Conservation (phyloP, 1,284 basidiomycete species). For the Polyporus tsugae region DNA sequence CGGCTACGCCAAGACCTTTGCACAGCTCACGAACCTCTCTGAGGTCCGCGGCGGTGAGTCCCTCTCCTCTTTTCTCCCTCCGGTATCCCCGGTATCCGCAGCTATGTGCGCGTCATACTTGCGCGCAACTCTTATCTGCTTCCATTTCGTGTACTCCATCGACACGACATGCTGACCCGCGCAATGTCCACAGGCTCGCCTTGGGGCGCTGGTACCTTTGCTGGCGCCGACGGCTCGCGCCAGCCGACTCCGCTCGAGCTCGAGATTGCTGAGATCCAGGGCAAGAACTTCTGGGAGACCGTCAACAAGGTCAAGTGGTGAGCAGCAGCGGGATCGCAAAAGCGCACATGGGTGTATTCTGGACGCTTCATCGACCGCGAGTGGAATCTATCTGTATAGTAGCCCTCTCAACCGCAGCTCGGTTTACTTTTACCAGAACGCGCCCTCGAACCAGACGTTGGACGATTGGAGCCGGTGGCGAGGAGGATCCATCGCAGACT, state of each 20-base stretch:
- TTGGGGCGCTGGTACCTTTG: slow-evolving; percentile 82
- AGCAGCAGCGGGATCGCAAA: neutral
- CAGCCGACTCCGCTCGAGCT: slow-evolving; percentile 70
- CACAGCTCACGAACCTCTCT: slow-evolving; percentile 63
- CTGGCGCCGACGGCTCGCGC: slow-evolving; percentile 68
- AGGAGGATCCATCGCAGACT: neutral
- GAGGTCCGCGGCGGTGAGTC: slow-evolving; percentile 77
- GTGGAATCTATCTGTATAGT: slow-evolving; percentile 5
- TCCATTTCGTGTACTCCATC: neutral
- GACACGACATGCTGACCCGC: neutral
- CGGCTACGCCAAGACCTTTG: slow-evolving; percentile 72
- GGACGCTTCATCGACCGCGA: slow-evolving; percentile 13
- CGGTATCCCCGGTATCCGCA: neutral
- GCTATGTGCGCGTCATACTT: neutral
- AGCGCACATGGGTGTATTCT: neutral
- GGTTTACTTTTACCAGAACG: neutral
- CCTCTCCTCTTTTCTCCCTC: neutral
- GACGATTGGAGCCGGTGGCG: neutral
- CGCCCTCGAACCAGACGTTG: neutral
- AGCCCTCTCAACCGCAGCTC: slow-evolving; percentile 1
- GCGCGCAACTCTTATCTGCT: neutral
- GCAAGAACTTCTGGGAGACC: slow-evolving; percentile 62
- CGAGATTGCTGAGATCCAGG: slow-evolving; percentile 73
- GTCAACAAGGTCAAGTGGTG: slow-evolving; percentile 53
- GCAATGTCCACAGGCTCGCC: slow-evolving; percentile 58